These are phyloP conservation scores for Lachnellula hyalina DNA, from an alignment of 2,329 filamentous ascomycete species.

Conservation along the genomic window DNA sequence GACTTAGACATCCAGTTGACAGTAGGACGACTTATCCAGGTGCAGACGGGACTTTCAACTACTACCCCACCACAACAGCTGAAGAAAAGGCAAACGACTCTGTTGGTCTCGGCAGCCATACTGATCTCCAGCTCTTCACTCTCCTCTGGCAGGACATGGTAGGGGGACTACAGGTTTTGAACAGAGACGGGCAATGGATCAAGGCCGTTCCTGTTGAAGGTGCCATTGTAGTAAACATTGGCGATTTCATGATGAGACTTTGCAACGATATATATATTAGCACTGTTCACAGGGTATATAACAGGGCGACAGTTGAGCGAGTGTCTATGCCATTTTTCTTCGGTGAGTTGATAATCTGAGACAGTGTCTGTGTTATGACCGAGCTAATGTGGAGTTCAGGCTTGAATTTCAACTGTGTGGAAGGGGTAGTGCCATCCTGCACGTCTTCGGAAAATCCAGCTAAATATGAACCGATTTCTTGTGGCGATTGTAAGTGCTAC, in stretches of 20 bases:
- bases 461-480: conserved; percentile 47
- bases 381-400: conserved; percentile 23
- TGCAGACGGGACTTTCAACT: conserved; percentile 39
- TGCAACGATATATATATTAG: conserved; percentile 46
- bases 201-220: conserved; percentile 40
- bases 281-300: conserved; percentile 47
- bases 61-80: conserved; percentile 38
- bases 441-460: conserved; percentile 40
- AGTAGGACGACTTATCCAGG: conserved; percentile 47
- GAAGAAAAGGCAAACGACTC: conserved; percentile 27
- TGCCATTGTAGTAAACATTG: conserved; percentile 48
- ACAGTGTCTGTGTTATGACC: background rate
- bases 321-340: conserved; percentile 55
- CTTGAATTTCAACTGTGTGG: conserved; percentile 47
- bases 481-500: conserved; percentile 37
- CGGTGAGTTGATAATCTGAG: conserved; percentile 28
- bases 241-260: conserved; percentile 46
- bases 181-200: conserved; percentile 39
- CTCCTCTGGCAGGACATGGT: conserved; percentile 43
- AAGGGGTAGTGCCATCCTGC: conserved; percentile 44
- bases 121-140: conserved; percentile 45
- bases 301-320: conserved; percentile 36
- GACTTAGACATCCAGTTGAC: conserved; percentile 35
- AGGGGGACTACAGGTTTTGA: conserved; percentile 40
- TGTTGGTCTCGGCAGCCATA: conserved; percentile 42